Evolutionary conservation across 345 rosid species (phyloP).

Genomic region (Pseudoturritis turrita): DNA sequence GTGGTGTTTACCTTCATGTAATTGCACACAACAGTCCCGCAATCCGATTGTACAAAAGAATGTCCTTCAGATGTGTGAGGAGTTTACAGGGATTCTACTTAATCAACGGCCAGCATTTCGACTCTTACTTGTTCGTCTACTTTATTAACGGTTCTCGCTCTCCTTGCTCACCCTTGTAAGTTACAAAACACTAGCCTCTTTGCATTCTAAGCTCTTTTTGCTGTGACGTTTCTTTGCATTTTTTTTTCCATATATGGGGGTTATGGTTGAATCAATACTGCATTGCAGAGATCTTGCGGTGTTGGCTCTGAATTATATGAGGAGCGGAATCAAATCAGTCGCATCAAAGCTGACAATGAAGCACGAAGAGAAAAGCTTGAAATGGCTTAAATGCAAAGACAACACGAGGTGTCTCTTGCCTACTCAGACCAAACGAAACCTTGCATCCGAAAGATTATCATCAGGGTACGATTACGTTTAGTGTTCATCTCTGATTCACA

Average conservation of each 20-base stretch:
- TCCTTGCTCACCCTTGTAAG: constrained; percentile 91
- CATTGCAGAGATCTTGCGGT: constrained; percentile 52
- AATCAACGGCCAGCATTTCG: constrained; percentile 74
- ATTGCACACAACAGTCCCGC: constrained; percentile 88
- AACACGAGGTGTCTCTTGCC: constrained; percentile 50
- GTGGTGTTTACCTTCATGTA: constrained; percentile 92
- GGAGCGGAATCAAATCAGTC: constrained; percentile 49
- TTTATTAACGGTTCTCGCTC: constrained; percentile 77
- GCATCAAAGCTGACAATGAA: constrained; percentile 51
- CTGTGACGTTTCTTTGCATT: background rate
- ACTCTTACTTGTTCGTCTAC: constrained; percentile 80
- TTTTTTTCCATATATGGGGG: constrained; percentile 3
- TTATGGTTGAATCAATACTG: constrained; percentile 3
- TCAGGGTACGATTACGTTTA: constrained; percentile 56
- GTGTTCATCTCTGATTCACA: background rate
- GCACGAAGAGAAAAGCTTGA: constrained; percentile 43
- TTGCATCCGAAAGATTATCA: constrained; percentile 34
- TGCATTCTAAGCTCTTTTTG: background rate
- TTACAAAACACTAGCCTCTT: background rate
- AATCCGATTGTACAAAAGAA: constrained; percentile 75
- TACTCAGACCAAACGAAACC: constrained; percentile 55
- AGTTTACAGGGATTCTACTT: constrained; percentile 69
- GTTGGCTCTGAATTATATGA: constrained; percentile 44
- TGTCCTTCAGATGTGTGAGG: constrained; percentile 78
- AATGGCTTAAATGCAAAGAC: constrained; percentile 69